Conservation (phyloP, 805 yeast species). For the Candida boleticola region DNA sequence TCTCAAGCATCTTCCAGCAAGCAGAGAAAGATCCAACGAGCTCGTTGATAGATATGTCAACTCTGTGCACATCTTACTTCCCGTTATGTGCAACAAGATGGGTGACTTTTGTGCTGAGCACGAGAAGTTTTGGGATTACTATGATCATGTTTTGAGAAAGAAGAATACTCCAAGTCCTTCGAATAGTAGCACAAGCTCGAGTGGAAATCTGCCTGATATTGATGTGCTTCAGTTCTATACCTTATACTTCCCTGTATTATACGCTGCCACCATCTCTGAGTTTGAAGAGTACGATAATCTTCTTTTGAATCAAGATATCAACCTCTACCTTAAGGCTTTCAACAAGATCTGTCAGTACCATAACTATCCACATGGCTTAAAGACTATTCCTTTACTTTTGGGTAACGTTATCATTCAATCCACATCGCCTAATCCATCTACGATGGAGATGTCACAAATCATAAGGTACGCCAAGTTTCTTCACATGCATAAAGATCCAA, state of each 20-base stretch:
- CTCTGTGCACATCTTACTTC: constrained; percentile 56
- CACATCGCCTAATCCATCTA: constrained; percentile 54
- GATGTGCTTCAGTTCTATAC: constrained; percentile 46
- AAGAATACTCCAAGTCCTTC: constrained; percentile 4
- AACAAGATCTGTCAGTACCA: constrained; percentile 49
- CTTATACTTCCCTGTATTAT: constrained; percentile 50
- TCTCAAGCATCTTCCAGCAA: constrained; percentile 42
- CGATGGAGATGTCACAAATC: constrained; percentile 54
- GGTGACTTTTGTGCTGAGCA: constrained; percentile 44
- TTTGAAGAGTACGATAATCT: constrained; percentile 55
- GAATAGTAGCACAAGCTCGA: background rate
- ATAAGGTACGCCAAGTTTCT: constrained; percentile 56
- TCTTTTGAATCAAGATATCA: constrained; percentile 46
- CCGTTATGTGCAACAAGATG: constrained; percentile 44
- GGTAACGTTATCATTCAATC: constrained; percentile 52
- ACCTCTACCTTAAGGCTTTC: constrained; percentile 47
- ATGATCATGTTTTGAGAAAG: constrained; percentile 11
- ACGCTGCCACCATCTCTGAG: constrained; percentile 58
- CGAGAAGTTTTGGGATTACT: constrained; percentile 47
- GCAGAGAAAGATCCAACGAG: constrained; percentile 44
- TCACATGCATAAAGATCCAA: constrained; percentile 60
- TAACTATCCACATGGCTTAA: constrained; percentile 49
- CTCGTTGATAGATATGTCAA: constrained; percentile 47
- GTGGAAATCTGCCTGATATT: constrained; percentile 20
- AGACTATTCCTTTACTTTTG: constrained; percentile 39